Base-by-base conservation (phyloP, 1,284 basidiomycete genomes). In the Trichosporon faecale region DNA sequence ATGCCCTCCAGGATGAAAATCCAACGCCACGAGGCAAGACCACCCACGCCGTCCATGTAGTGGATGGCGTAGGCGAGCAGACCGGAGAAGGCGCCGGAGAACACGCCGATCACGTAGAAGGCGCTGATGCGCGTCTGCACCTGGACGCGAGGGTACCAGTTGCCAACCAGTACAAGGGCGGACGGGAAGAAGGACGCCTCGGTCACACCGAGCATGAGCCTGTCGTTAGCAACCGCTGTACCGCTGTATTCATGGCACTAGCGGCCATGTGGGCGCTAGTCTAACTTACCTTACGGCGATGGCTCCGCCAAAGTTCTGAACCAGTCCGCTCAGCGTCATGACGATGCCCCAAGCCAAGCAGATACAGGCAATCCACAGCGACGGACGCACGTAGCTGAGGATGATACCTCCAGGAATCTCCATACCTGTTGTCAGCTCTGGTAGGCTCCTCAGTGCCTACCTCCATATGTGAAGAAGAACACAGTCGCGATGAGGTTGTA, bases 311-410 rank as follows among this genome's bases (percentile, higher is more conserved):
- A 61, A 61, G 57, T 61, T 61, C 40, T 85, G 79, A 6, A 84
- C 86, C 55, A 90, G 78, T 14, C 86, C 86, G n/a, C 86, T 88
- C 67, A 89, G 78, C 1, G 86, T 89, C 16, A 88, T 89, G 8
- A 88, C 86, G 16, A 86, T 78, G 5, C 89, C 89, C 83, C 85
- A 86, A 1, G 78, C 70, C 7, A 82, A 49, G 55, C 68, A 69
- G 57, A 69, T 69, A 57, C 79, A 12, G 0, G 88, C 87, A 67
- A 91, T 72, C 76, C 76, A 76, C 60, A 69, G 18, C 18, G 35
- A 60, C 12, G 73, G 73, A 12, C 67, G 68, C 8, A 74, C 72
- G 46, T 73, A 74, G 14, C 64, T 66, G n/a, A 71, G 64, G 52
- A 73, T 67, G n/a, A 74, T 70, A 4, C 70, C 64, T 12, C 69